Conservation (phyloP, 1,139 yeast genomes). For the Pichia sp. region DNA sequence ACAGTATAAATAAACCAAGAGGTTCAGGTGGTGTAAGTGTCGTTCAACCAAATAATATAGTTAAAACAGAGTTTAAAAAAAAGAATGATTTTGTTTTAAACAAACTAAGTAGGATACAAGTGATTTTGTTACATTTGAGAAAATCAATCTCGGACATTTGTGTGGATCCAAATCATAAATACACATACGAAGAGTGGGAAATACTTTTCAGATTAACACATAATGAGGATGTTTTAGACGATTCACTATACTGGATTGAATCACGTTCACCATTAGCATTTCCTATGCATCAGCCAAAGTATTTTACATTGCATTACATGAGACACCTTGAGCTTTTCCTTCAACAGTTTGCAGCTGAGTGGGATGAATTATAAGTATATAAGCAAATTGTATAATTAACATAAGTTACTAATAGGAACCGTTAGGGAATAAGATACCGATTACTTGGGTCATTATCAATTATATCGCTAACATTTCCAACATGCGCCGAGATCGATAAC, state of each 20-base stretch:
- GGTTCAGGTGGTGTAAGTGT: constrained; percentile 10
- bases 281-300: constrained; percentile 64
- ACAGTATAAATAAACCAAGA: constrained; percentile 2
- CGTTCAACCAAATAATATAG: constrained; percentile 23
- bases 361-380: too few species aligned
- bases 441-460: too few species aligned
- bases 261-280: constrained; percentile 59
- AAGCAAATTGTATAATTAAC: background rate
- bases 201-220: constrained; percentile 31
- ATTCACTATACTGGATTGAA: constrained; percentile 30
- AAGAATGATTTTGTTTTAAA: constrained; percentile 23
- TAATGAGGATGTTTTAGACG: constrained; percentile 21
- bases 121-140: constrained; percentile 21
- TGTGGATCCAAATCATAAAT: constrained; percentile 32
- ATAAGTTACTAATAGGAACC: too few species aligned
- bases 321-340: constrained; percentile 32
- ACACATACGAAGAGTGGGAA: constrained; percentile 43
- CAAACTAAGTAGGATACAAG: constrained; percentile 21
- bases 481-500: too few species aligned
- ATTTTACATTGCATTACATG: constrained; percentile 45
- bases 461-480: too few species aligned
- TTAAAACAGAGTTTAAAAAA: constrained; percentile 25
- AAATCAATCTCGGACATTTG: constrained; percentile 21
- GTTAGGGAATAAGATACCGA: too few species aligned
- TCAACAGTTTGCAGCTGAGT: constrained; percentile 24